A percentile compares a stretch with the other conserved stretches of the same genome.
These are phyloP conservation scores for Tympanopsis confertula DNA, from an alignment of 2,329 filamentous ascomycete species.

Conservation along the genomic window DNA sequence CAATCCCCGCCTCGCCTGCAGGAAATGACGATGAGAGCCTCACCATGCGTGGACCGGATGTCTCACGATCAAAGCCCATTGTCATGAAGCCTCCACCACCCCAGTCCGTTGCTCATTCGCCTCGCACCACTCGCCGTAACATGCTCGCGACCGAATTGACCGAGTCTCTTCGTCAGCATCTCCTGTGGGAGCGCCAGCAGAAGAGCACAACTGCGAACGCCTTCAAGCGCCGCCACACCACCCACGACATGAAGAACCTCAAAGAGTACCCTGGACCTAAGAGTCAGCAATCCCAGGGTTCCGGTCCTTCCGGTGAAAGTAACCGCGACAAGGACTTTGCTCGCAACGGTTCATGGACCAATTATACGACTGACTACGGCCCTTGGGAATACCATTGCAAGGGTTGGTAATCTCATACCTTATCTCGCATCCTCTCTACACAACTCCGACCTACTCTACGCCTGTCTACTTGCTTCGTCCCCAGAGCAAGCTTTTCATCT, in stretches of 20 bases:
- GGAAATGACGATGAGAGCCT: conserved; percentile 51
- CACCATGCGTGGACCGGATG: conserved; percentile 48
- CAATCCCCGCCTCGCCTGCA: conserved; percentile 36
- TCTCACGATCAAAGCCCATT: conserved; percentile 37
- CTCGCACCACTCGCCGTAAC: conserved; percentile 80
- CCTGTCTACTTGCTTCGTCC: not conserved
- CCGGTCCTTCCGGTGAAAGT: not conserved
- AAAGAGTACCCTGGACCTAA: conserved; percentile 56
- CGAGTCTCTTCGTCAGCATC: conserved; percentile 78
- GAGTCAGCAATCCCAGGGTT: no score
- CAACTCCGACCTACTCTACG: not conserved
- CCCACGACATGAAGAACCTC: conserved; percentile 80
- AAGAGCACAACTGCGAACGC: conserved; percentile 83
- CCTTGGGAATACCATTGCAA: conserved; percentile 1
- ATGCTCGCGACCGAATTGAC: conserved; percentile 94
- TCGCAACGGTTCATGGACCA: not conserved
- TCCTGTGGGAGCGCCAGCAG: conserved; percentile 91
- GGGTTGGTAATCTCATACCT: not conserved
- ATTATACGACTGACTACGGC: not conserved
- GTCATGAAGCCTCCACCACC: conserved; percentile 55
- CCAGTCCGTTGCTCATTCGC: conserved; percentile 71
- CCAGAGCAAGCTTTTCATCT: no score
- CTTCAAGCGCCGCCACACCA: conserved; percentile 80
- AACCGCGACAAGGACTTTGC: not conserved
- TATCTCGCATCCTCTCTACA: not conserved